Base-by-base conservation (phyloP, 2,329 filamentous ascomycete species). In the Fonsecaea monophora region DNA sequence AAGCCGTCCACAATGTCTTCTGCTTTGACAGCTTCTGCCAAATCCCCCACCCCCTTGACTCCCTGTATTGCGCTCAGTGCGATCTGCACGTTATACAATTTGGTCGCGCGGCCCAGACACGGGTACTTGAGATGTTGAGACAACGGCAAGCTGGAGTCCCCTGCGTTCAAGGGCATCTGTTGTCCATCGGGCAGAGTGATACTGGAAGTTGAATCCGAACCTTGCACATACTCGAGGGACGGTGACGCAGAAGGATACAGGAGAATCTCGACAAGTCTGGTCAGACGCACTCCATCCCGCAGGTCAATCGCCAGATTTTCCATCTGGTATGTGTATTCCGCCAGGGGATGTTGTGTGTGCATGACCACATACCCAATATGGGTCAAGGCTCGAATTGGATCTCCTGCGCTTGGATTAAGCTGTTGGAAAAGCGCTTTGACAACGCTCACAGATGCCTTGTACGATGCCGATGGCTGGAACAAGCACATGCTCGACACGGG, bases 1-100 rank as follows among this genome's bases (percentile, higher is more conserved):
- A 89, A 86, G 2, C 87, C 87, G 70, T 89, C 83, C 6, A 90
- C 86, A 55, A 90, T 84, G 62, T 89, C 85, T 45, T 85, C 83
- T 0, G 87, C 81, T 13, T 77, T 80, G 40, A 88, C 77, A 38
- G 80, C 78, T 25, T 77, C 75, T 5, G 81, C 74, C 12, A 83
- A 78, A 12, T 75, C 72, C 3, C 75, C 77, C 12, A 82, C 76
- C 1, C 81, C 80, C 10, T 74, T 75, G 7, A 83, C 77, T 10
- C 77, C 77, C n/a, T 76, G 73, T 12, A 89, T 76, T 1, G 86
- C 85, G 57, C 80, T 79, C 2, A 90, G 75, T 0, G 85, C 85
- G 30, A 89, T 75, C 67, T 86, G 83, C 0, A 87, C 83, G 72
- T 90, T 90, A 77, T 84, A 84, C 2, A 86, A 56, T 71, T 87